Evolutionary conservation across 345 rosid species (phyloP).

Genomic region (Sonneratia alba): DNA sequence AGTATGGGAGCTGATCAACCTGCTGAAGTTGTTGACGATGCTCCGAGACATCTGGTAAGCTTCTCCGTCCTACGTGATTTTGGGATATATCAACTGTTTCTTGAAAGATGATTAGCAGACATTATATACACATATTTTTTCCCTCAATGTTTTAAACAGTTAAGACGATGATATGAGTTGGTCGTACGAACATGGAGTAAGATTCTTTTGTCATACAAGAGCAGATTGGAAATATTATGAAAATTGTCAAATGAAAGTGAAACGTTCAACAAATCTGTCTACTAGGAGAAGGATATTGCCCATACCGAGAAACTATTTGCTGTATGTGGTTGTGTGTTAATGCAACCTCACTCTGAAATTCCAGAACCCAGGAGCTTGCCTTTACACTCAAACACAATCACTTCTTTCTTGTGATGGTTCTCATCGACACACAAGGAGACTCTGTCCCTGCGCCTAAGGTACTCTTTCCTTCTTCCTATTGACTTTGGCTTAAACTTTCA

Average conservation of each 20-base stretch:
- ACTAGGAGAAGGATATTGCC: too few relatives aligned
- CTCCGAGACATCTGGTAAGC: conserved; percentile 75
- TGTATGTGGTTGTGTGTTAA: neutral
- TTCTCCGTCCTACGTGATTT: conserved; percentile 4
- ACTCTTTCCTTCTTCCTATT: neutral
- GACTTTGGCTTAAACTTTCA: neutral
- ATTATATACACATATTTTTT: neutral
- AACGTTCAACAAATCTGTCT: too few relatives aligned
- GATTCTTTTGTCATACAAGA: neutral
- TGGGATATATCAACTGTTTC: neutral
- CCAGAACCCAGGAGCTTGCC: conserved; percentile 91
- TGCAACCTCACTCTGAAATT: neutral
- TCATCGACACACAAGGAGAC: conserved; percentile 68
- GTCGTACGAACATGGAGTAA: neutral
- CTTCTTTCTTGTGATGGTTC: conserved; percentile 83
- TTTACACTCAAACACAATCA: conserved; percentile 60
- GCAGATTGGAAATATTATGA: neutral
- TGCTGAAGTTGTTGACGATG: conserved; percentile 83
- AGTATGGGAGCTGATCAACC: conserved; percentile 87
- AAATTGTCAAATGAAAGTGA: neutral
- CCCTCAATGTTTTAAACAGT: neutral
- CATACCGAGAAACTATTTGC: too few relatives aligned
- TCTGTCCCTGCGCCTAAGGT: conserved; percentile 82
- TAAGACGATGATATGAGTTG: neutral
- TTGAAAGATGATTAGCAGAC: neutral